Evolutionary conservation across 2,329 filamentous ascomycete genomes (phyloP).

Genomic region (Curvularia hawaiiensis): DNA sequence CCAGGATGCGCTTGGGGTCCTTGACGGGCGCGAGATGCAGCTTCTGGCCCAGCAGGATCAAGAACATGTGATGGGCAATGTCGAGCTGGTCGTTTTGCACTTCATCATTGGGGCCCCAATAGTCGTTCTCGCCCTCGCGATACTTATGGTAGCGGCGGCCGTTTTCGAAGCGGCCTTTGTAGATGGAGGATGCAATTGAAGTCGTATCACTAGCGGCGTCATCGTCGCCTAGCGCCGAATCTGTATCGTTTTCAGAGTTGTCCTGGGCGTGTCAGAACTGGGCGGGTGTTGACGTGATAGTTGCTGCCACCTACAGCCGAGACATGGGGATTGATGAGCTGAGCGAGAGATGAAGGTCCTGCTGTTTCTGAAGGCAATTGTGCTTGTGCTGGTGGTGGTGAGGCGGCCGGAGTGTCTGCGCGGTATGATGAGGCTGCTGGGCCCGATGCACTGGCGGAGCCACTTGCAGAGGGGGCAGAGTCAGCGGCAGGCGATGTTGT

Average conservation of each 20-base stretch:
- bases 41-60: conserved; percentile 28
- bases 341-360: conserved; percentile 13
- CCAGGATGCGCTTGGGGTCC: conserved; percentile 26
- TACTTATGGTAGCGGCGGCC: conserved; percentile 43
- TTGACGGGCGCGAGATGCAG: conserved; percentile 32
- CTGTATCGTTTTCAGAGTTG: conserved; percentile 21
- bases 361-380: conserved; percentile 6
- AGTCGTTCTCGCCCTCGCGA: conserved; percentile 38
- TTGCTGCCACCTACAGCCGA: conserved; percentile 12
- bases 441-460: neutral
- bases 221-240: conserved; percentile 22
- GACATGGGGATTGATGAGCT: conserved; percentile 19
- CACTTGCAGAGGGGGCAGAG: neutral
- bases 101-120: conserved; percentile 42
- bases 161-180: conserved; percentile 39
- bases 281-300: neutral
- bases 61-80: conserved; percentile 37
- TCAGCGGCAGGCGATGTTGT: neutral
- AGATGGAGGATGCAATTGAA: conserved; percentile 38
- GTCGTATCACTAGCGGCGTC: conserved; percentile 34
- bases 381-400: neutral
- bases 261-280: conserved; percentile 7
- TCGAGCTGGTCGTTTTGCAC: conserved; percentile 36
- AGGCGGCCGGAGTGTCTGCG: neutral
- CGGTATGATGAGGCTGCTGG: neutral